Evolutionary conservation across 495 filamentous ascomycete species (phyloP).

Genomic region (Polyplosphaeria fusca): DNA sequence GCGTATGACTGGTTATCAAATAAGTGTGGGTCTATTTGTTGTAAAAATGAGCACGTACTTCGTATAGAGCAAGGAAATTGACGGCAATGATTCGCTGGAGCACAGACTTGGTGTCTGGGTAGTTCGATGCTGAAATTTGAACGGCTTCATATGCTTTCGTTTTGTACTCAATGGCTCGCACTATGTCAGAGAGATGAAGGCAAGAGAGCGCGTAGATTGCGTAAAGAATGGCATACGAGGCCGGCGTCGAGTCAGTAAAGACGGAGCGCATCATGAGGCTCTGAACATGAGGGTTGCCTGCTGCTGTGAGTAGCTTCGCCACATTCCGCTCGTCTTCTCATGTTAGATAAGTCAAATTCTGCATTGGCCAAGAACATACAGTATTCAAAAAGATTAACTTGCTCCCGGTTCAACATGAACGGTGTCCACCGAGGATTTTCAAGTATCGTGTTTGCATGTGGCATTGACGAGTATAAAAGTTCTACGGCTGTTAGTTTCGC

Average conservation of each 20-base stretch:
- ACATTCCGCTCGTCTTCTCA: too few relatives aligned
- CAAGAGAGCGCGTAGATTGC: conserved; percentile 7
- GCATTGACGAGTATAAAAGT: too few relatives aligned
- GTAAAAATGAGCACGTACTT: not conserved
- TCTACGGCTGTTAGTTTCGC: too few relatives aligned
- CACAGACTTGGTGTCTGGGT: not conserved
- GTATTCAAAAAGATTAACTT: not conserved
- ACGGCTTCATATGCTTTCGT: not conserved
- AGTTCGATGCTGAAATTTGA: not conserved
- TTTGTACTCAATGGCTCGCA: conserved; percentile 3
- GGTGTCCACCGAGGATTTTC: not conserved
- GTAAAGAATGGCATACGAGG: conserved; percentile 5
- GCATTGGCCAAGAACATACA: too few relatives aligned
- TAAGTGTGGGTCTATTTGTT: not conserved
- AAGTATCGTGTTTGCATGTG: too few relatives aligned
- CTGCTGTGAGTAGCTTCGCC: too few relatives aligned
- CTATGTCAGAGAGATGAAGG: not conserved
- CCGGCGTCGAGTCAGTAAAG: not conserved
- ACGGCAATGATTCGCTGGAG: conserved; percentile 10
- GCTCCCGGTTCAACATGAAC: not conserved
- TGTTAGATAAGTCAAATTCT: too few relatives aligned
- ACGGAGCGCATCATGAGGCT: not conserved
- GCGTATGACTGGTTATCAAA: not conserved
- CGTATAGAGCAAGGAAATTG: not conserved
- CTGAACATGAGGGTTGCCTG: not conserved